phyloP scores from a whole-genome alignment of 176 grass and related monocot species.

The Pharus latifolius region DNA sequence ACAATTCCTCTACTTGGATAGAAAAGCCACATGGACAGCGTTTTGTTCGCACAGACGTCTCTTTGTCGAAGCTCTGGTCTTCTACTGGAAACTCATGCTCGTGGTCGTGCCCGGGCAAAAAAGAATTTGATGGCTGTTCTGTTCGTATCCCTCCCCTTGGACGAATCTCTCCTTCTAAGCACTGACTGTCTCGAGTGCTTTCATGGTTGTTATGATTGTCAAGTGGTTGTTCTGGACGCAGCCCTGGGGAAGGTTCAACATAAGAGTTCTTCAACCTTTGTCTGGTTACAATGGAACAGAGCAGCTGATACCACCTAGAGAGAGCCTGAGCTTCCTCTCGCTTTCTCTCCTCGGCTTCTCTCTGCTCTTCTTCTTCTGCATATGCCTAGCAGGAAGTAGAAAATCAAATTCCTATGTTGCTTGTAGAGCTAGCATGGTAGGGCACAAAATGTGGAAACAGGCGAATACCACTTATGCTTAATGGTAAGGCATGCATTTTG shows the following conservation, averaged over 20 bases:
- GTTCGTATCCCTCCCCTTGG: not conserved
- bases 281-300: slow-evolving; percentile 68
- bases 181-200: not conserved
- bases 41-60: slow-evolving; percentile 48
- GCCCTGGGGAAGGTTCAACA: slow-evolving; percentile 10
- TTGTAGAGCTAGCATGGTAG: not conserved
- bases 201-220: not conserved
- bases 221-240: not conserved
- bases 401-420: not conserved
- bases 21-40: slow-evolving; percentile 80
- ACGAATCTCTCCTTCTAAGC: not conserved
- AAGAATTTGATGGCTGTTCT: not conserved
- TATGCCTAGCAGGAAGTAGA: slow-evolving; percentile 42
- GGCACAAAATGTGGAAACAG: not conserved
- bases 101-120: slow-evolving; percentile 30
- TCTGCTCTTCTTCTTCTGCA: slow-evolving; percentile 58
- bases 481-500: too few species aligned
- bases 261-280: slow-evolving; percentile 73
- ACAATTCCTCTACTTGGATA: slow-evolving; percentile 84
- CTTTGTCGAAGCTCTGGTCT: slow-evolving; percentile 74
- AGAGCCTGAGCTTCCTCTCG: slow-evolving; percentile 65
- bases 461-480: too few species aligned
- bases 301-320: slow-evolving; percentile 80
- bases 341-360: slow-evolving; percentile 47
- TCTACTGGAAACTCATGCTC: slow-evolving; percentile 61